phyloP scores from a whole-genome alignment of 306 rosid genomes.

The Malus sieversii region DNA sequence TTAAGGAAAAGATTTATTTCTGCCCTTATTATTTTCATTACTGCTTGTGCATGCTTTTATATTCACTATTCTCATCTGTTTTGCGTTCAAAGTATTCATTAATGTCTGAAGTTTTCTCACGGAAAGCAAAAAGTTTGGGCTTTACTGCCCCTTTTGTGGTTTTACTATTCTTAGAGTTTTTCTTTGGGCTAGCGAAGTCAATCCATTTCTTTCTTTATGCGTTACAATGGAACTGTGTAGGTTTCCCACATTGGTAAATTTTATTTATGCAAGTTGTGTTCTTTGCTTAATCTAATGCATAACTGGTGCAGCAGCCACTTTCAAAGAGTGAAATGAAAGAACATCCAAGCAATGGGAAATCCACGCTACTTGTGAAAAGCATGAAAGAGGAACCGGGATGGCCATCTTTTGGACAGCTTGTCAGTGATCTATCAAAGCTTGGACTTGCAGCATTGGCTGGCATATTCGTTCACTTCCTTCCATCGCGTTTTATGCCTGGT shows the following conservation, averaged over 20 bases:
- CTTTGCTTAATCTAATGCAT: slow-evolving; percentile 16
- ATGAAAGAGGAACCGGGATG: slow-evolving; percentile 84
- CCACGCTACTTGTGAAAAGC: slow-evolving; percentile 31
- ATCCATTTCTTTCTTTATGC: not conserved
- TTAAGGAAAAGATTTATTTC: not conserved
- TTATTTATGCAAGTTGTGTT: slow-evolving; percentile 5
- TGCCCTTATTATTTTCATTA: not conserved
- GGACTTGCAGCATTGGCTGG: slow-evolving; percentile 46
- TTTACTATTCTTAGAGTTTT: not conserved
- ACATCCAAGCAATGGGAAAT: slow-evolving; percentile 38
- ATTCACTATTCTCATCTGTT: not conserved
- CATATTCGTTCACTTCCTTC: slow-evolving; percentile 40
- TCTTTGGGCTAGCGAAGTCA: not conserved
- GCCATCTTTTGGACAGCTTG: slow-evolving; percentile 83
- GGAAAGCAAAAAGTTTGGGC: not conserved
- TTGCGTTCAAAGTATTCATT: not conserved
- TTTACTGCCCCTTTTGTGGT: not conserved
- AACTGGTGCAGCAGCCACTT: slow-evolving; percentile 29
- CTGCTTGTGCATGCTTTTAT: not conserved
- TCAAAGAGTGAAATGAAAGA: slow-evolving; percentile 41
- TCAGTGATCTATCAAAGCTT: slow-evolving; percentile 64
- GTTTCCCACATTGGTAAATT: not conserved
- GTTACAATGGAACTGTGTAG: not conserved
- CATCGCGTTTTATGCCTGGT: slow-evolving; percentile 41
- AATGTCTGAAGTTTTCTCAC: not conserved